Evolutionary conservation across 1,284 basidiomycete species (phyloP).

Genomic region (Pterulicium gracile): DNA sequence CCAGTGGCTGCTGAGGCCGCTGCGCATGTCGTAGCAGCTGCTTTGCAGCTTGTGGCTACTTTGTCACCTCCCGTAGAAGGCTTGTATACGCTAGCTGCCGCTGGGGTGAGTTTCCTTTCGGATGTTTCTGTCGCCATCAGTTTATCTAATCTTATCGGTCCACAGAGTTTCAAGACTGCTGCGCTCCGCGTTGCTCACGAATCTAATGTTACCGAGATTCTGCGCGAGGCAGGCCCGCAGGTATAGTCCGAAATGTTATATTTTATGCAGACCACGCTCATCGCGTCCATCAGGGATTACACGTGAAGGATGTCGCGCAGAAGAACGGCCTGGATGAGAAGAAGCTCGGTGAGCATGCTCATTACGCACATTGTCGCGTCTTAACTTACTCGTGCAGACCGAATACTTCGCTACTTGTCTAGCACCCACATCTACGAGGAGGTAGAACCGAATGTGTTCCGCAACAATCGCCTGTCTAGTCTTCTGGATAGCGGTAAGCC

Average conservation of each 20-base stretch:
- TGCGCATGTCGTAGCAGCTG: background rate
- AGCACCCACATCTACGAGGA: constrained; percentile 20
- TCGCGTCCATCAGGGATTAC: constrained; percentile 12
- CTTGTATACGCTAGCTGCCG: background rate
- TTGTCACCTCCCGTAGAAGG: background rate
- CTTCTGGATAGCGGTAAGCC: constrained; percentile 18
- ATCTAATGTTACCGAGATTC: constrained; percentile 23
- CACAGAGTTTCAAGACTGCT: constrained; percentile 6
- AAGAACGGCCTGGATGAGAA: constrained; percentile 12
- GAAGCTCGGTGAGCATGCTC: constrained; percentile 17
- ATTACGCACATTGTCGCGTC: background rate
- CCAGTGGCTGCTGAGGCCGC: background rate
- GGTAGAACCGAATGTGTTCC: constrained; percentile 18
- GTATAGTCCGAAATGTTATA: constrained; percentile 12
- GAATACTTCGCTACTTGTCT: constrained; percentile 17
- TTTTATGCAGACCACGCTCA: background rate
- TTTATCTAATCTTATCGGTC: constrained; percentile 7
- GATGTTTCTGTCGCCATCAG: background rate
- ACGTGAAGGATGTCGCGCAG: constrained; percentile 17
- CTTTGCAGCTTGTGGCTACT: background rate
- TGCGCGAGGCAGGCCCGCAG: constrained; percentile 22
- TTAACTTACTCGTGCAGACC: background rate
- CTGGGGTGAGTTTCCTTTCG: background rate
- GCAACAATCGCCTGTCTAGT: constrained; percentile 18
- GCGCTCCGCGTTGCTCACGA: constrained; percentile 18